Percentiles rank a stretch among this genome's conserved stretches.
Evolutionary conservation across 2,329 filamentous ascomycete species (phyloP).

Genomic region (Daldinia sp.): DNA sequence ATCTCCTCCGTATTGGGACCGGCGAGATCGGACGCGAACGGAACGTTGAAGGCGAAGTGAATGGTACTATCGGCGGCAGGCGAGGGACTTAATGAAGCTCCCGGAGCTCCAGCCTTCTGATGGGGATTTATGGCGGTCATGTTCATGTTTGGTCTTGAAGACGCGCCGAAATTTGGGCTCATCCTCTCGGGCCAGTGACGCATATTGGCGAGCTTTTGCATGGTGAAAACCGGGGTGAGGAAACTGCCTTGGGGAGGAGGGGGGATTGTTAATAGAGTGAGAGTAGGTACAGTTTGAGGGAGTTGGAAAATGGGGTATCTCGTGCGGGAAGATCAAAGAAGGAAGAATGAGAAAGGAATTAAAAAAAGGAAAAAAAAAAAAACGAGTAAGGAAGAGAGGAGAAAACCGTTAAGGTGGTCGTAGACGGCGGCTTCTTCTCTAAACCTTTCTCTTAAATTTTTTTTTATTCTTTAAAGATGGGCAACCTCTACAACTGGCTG

Average conservation of each 20-base stretch:
- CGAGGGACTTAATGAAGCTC: constrained; percentile 71
- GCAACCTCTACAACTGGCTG: constrained; percentile 45
- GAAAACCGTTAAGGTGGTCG: constrained; percentile 44
- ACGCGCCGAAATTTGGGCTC: constrained; percentile 76
- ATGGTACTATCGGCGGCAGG: constrained; percentile 81
- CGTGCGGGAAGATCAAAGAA: constrained; percentile 32
- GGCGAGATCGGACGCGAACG: constrained; percentile 90
- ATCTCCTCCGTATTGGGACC: constrained; percentile 96
- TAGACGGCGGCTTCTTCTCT: constrained; percentile 43
- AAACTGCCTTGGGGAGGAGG: constrained; percentile 42
- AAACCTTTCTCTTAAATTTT: constrained; percentile 36
- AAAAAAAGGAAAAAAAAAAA: constrained; percentile 39
- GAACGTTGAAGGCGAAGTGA: constrained; percentile 96
- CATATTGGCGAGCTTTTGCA: constrained; percentile 80
- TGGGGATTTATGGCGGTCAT: constrained; percentile 69
- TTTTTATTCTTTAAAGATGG: constrained; percentile 41
- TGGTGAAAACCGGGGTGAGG: constrained; percentile 57
- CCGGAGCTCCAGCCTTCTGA: constrained; percentile 65
- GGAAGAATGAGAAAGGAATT: constrained; percentile 45
- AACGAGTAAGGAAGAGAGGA: constrained; percentile 47
- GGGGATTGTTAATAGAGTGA: constrained; percentile 22
- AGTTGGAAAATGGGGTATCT: constrained; percentile 46
- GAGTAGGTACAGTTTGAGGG: constrained; percentile 31
- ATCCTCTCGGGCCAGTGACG: constrained; percentile 79
- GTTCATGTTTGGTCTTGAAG: constrained; percentile 65